Evolutionary conservation across 2,329 filamentous ascomycete genomes (phyloP).

Genomic region (Cryphonectria radicalis): DNA sequence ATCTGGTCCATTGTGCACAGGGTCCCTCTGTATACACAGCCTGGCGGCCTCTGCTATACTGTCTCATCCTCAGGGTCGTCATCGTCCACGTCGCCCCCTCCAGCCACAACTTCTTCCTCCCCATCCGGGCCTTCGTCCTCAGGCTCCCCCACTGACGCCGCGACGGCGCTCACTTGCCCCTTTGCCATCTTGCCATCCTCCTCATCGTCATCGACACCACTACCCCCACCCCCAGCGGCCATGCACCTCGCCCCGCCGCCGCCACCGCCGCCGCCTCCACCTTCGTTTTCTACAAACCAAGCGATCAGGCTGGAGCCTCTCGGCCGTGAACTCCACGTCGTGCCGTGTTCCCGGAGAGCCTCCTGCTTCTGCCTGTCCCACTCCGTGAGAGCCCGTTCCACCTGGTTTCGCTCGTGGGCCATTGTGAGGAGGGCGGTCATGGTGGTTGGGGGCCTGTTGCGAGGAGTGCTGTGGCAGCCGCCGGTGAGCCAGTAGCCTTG

Average conservation of each 20-base stretch:
- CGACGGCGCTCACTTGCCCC: not conserved
- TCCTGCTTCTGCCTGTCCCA: slow-evolving; percentile 37
- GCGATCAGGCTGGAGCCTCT: slow-evolving; percentile 14
- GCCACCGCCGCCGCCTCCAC: not conserved
- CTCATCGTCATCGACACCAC: not conserved
- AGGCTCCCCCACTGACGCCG: not conserved
- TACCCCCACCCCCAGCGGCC: not conserved
- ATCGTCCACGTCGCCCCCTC: not conserved
- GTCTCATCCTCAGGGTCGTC: not conserved
- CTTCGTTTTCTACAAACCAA: slow-evolving; percentile 9
- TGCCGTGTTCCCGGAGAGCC: not conserved
- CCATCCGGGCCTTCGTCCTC: not conserved
- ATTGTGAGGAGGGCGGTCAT: slow-evolving; percentile 12
- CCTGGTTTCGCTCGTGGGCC: slow-evolving; percentile 18
- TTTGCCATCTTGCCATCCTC: not conserved
- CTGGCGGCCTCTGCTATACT: not conserved
- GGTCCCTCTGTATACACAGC: not conserved
- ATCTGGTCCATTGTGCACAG: not conserved
- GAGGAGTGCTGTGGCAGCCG: slow-evolving; percentile 17
- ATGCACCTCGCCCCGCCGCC: not conserved
- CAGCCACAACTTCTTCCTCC: slow-evolving; percentile 12
- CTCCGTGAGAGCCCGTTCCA: slow-evolving; percentile 12
- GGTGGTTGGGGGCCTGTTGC: slow-evolving; percentile 14
- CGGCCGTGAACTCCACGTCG: slow-evolving; percentile 19
- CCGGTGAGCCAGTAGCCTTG: slow-evolving; percentile 23